These are phyloP conservation scores for Pichia occidentalis DNA, from an alignment of 805 yeast genomes.

Conservation along the genomic window DNA sequence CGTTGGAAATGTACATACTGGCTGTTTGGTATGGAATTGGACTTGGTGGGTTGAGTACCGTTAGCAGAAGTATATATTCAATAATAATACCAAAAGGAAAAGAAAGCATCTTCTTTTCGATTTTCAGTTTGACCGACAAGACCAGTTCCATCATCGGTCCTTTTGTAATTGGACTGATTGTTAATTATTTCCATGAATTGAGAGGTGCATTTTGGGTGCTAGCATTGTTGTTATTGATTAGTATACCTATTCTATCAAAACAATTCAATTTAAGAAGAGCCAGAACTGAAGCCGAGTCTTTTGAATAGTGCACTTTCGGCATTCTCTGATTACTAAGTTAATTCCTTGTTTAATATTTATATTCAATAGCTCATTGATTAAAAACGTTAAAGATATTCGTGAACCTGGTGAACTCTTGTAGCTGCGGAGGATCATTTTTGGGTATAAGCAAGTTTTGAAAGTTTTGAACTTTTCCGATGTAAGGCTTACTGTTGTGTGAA, in stretches of 20 bases:
- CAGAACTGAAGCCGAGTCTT: conserved; percentile 3
- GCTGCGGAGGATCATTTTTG: too few species aligned
- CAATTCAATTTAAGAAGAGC: conserved; percentile 38
- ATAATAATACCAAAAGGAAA: conserved; percentile 67
- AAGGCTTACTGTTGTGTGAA: too few species aligned
- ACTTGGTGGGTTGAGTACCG: conserved; percentile 65
- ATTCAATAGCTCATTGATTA: too few species aligned
- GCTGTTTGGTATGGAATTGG: conserved; percentile 75
- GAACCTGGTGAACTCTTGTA: too few species aligned
- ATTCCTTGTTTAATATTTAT: too few species aligned
- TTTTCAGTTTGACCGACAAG: conserved; percentile 73
- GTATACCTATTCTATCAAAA: conserved; percentile 49
- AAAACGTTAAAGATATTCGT: too few species aligned
- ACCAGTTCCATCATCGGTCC: conserved; percentile 77
- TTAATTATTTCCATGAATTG: conserved; percentile 67
- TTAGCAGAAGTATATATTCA: conserved; percentile 62
- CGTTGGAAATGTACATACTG: conserved; percentile 60
- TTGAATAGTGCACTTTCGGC: too few species aligned
- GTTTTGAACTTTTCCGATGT: too few species aligned
- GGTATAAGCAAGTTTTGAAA: too few species aligned
- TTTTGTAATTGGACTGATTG: conserved; percentile 59
- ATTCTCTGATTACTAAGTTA: too few species aligned
- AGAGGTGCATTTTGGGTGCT: conserved; percentile 66
- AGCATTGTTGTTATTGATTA: conserved; percentile 42
- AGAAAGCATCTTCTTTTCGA: conserved; percentile 69